Evolutionary conservation across 768 basidiomycete genomes (phyloP), one percentile per base, ranked within the genome.

Genomic region (Russula sp.): DNA sequence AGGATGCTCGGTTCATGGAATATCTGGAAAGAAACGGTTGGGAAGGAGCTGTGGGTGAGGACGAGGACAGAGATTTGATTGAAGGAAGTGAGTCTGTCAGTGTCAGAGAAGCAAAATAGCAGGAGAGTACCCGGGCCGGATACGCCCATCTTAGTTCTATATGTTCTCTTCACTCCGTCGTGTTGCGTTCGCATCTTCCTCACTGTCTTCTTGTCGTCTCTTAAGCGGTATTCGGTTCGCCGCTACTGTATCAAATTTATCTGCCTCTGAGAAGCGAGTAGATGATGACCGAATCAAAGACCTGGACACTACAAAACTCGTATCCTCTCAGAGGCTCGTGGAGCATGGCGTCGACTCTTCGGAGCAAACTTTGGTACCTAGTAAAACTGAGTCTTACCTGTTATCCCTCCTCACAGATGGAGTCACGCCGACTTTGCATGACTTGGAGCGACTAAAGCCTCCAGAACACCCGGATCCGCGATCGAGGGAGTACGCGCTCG

Each of bases 1-100:
- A 87, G 69, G 87, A 88, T 68, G 76, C 73, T 20, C 81, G 78
- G 57, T 88, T 88, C 70, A 76, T 83, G 73, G 71, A 77, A 62
- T 89, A 83, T 71, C 75, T 89, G 40, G 72, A 76, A 4, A 82
- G 78, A 2, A 82, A 87, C 68, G 87, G 86, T 14, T 89, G 87
- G 86, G 72, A 79, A 59, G 86, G 87, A 14, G 74, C 78, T 54
- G 77, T 88, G 32, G 87, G 87, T 9, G 84, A 85, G 61, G 81
- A 79, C 48, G 78, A 78, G 34, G 78, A 77, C 34, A 69, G 68
- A 31, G 70, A 66, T 31, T n/a, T 64, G 34, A 57, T 57, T 40
- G 32, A 32, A 42, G 40, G 8, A 10, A 27, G 47, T 27, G 22
- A 27, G 22, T 27, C 22, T 27, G 22, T 27, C 22, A 27, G 22